Conservation (phyloP, 352 stramenopile species). For the Phytophthora multivora region DNA sequence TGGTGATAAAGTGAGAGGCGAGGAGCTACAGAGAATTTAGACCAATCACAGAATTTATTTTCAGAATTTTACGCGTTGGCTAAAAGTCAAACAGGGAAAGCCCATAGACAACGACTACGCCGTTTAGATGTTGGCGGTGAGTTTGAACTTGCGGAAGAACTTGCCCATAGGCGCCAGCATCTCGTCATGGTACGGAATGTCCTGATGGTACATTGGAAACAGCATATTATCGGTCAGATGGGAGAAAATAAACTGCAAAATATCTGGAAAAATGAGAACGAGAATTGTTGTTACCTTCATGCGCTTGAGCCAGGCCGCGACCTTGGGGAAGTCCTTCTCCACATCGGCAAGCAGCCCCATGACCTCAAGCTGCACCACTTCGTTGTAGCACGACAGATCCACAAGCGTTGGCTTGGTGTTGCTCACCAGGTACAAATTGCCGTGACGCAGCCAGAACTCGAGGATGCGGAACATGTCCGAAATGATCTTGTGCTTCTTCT, state of each 20-base stretch:
- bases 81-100: slow-evolving; percentile 16
- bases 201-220: slow-evolving; percentile 25
- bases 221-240: not conserved
- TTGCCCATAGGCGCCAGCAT: slow-evolving; percentile 68
- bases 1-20: slow-evolving; percentile 16
- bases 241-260: not conserved
- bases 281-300: slow-evolving; percentile 59
- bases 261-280: not conserved
- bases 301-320: slow-evolving; percentile 63
- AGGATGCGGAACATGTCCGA: slow-evolving; percentile 63
- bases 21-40: slow-evolving; percentile 5
- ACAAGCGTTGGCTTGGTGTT: slow-evolving; percentile 57
- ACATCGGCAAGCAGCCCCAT: slow-evolving; percentile 58
- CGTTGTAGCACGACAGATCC: slow-evolving; percentile 82
- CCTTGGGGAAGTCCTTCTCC: slow-evolving; percentile 56
- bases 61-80: slow-evolving; percentile 16
- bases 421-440: slow-evolving; percentile 67
- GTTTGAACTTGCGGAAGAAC: slow-evolving; percentile 76
- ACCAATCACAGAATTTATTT: slow-evolving; percentile 22
- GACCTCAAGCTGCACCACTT: slow-evolving; percentile 75
- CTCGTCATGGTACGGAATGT: slow-evolving; percentile 66
- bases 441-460: slow-evolving; percentile 71
- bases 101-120: not conserved
- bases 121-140: slow-evolving; percentile 50
- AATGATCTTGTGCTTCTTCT: slow-evolving; percentile 62